phyloP scores from a whole-genome alignment of 768 basidiomycete species.

The Psilocybe tampanensis region DNA sequence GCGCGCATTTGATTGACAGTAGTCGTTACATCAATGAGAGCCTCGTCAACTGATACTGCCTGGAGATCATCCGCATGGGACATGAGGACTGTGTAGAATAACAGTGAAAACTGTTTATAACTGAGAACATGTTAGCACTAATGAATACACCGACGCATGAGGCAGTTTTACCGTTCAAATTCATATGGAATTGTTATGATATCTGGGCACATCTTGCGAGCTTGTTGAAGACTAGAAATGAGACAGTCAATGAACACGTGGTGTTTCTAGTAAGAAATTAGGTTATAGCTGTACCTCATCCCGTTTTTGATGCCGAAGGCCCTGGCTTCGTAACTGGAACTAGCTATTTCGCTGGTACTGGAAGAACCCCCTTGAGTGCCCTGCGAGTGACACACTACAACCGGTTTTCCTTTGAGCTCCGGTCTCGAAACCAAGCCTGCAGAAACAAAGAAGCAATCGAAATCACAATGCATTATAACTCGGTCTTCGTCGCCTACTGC shows the following conservation, averaged over 20 bases:
- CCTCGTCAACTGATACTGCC: slow-evolving; percentile 97
- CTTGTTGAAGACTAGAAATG: slow-evolving; percentile 71
- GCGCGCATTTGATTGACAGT: slow-evolving; percentile 46
- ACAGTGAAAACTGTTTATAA: slow-evolving; percentile 81
- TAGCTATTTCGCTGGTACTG: slow-evolving; percentile 94
- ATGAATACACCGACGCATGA: neutral
- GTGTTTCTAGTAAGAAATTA: neutral
- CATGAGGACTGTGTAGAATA: slow-evolving; percentile 94
- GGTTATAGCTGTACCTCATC: slow-evolving; percentile 70
- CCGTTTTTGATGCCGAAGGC: slow-evolving; percentile 88
- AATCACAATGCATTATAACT: slow-evolving; percentile 91
- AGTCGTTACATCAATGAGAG: slow-evolving; percentile 84
- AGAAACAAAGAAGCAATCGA: slow-evolving; percentile 96
- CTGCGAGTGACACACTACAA: slow-evolving; percentile 95
- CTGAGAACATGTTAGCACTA: slow-evolving; percentile 39
- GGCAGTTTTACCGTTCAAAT: slow-evolving; percentile 69
- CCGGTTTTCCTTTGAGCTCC: slow-evolving; percentile 83
- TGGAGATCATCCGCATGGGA: slow-evolving; percentile 87
- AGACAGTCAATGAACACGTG: neutral
- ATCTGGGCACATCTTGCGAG: slow-evolving; percentile 71
- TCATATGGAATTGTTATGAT: slow-evolving; percentile 89
- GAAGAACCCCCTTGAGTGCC: slow-evolving; percentile 67
- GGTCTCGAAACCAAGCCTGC: slow-evolving; percentile 84
- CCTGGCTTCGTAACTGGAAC: slow-evolving; percentile 92
- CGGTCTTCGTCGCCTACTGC: slow-evolving; percentile 53